Base-by-base conservation (phyloP, 1,139 yeast species). In the Scheffersomyces insectosa region DNA sequence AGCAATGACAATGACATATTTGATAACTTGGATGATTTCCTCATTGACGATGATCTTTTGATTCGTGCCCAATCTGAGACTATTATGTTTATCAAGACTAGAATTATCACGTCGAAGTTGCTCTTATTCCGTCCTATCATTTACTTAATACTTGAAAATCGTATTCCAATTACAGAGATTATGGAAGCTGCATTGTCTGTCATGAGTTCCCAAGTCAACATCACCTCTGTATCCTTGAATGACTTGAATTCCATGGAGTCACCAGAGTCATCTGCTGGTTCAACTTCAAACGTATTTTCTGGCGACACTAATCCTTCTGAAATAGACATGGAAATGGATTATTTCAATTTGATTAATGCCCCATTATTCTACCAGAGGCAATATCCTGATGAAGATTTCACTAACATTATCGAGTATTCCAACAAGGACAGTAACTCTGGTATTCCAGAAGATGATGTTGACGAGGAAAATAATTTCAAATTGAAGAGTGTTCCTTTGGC, bases 61-160 rank as follows among this genome's bases (percentile, higher is more conserved):
- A 51, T 68, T 36, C 60, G 63, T 33, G 65, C 72, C 1, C 75
- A 70, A 50, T 66, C 72, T 1, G 76, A 71, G 47, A 56, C 68
- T 8, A 63, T 72, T 27, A 68, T 71, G 65, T 71, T 60, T 50
- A 69, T 70, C 39, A 71, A 72, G 46, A 69, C 75, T 2, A 52
- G 77, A 39, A 61, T 72, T 8, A 42, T 72, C 7, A 46, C 58
- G 3, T 69, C 75, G 23, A 70, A 70, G 38, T 45, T 70, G 40
- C 42, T 63, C 6, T 51, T 72, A 31, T 62, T 68, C 49, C 55
- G 76, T 20, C 77, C 77, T 2, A 51, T 72, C 9, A 55, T 65
- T 11, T 71, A 70, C 48, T 54, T 70, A 31, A 53, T 70, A 9
- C 46, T 70, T 10, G 67, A 66, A 46, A 74, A 67, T 45, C 59